Evolutionary conservation across 257 asterid species (phyloP), one percentile per base, ranked within the genome.

Genomic region (Lithospermum erythrorhizon): DNA sequence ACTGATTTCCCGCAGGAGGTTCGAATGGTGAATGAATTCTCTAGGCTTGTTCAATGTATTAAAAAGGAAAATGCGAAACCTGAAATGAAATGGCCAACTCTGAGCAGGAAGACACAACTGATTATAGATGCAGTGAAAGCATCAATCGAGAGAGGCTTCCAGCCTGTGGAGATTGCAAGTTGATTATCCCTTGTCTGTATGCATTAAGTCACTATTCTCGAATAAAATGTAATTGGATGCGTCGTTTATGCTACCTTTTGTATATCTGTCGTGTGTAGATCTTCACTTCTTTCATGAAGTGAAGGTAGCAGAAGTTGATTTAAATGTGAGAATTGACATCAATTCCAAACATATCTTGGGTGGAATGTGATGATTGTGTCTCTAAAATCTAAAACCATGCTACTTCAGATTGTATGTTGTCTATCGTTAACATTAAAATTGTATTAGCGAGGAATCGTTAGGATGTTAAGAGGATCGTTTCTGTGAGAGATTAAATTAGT

Each of bases 1-100:
- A 81, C 87, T 8, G 93, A 85, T 54, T 73, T 83, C 35, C 89
- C 94, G 0, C 95, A 87, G 62, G 95, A 87, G 60, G 93, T 79
- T 6, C 71, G 65, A 6, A 83, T 87, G 95, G 87, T 85, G 61
- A 74, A 68, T 71, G 95, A 87, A 71, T 85, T 87, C 59, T 74
- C 83, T 7, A 48, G 75, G 49, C 64, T 87, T 60, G 93, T 81
- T 27, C 55, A 56, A 11, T 57, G 62, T 64, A 69, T 83, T 2
- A 79, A 61, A 52, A 69, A 60, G 2, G 20, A 47, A 35, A 84
- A 87, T 3, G 64, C 58, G 0, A 56, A 61, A 56, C 77, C 72
- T 6, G 96, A 85, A 66, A 75, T 64, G 69, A 79, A 78, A 16
- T 87, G 96, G 96, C 73, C 78, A 29, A 65, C 58, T 51, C 55